Conservation (phyloP, 2,329 filamentous ascomycete genomes). For the Xylariaceae sp. region DNA sequence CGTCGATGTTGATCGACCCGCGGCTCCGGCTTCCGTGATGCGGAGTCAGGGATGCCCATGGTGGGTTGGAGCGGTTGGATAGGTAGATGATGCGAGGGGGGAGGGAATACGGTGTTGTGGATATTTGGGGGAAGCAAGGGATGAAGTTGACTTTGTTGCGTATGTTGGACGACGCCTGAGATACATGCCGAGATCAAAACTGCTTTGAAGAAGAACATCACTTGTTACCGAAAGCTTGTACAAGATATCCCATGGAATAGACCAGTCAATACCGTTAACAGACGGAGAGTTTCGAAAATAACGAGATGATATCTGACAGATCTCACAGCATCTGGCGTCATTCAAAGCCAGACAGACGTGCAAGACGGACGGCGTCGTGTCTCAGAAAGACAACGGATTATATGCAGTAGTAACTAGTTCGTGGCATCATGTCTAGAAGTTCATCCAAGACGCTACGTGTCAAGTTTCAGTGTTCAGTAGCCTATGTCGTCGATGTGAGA, state of each 20-base stretch:
- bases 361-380: not conserved
- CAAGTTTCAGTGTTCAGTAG: not conserved
- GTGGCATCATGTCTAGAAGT: not conserved
- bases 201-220: not conserved
- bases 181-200: not conserved
- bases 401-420: not conserved
- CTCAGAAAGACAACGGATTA: not conserved
- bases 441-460: not conserved
- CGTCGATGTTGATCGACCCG: not conserved
- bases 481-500: not conserved
- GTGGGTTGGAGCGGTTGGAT: not conserved
- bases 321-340: slow-evolving; percentile 11
- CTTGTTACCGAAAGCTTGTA: not conserved
- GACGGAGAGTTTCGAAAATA: not conserved
- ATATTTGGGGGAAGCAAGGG: not conserved
- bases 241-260: too few species aligned
- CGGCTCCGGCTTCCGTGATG: not conserved
- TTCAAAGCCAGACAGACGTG: not conserved
- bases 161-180: not conserved
- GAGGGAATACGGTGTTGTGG: not conserved
- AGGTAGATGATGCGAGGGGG: not conserved
- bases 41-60: not conserved
- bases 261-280: not conserved
- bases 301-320: slow-evolving; percentile 27
- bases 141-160: not conserved